These are phyloP conservation scores for Elsinoe fawcettii DNA, from an alignment of 2,329 filamentous ascomycete species.

Conservation along the genomic window DNA sequence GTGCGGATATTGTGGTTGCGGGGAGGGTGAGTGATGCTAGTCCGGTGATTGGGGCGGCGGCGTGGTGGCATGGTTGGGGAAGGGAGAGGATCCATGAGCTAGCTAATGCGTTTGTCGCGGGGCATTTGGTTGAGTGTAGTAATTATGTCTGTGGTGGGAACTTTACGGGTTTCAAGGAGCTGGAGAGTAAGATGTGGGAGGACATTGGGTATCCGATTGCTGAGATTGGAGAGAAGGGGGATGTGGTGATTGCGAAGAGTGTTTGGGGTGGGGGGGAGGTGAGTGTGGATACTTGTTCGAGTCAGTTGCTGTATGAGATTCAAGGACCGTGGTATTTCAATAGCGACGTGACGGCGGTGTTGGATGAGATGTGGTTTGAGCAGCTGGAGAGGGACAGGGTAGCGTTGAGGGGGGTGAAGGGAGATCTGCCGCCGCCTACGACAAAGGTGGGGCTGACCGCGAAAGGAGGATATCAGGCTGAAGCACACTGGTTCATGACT, in stretches of 20 bases:
- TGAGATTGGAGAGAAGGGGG: constrained; percentile 30
- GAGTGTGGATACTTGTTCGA: constrained; percentile 44
- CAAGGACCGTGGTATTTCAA: constrained; percentile 52
- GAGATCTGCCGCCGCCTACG: constrained; percentile 41
- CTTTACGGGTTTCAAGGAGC: constrained; percentile 38
- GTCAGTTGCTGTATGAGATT: constrained; percentile 49
- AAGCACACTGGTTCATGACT: constrained; percentile 38
- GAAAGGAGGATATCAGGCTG: constrained; percentile 41
- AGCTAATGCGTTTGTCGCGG: constrained; percentile 36
- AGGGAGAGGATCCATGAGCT: constrained; percentile 33
- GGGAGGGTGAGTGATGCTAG: constrained; percentile 39
- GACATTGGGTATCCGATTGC: constrained; percentile 32
- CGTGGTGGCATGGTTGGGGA: constrained; percentile 40
- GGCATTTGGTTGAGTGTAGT: constrained; percentile 39
- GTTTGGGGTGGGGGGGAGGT: constrained; percentile 30
- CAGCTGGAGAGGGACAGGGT: constrained; percentile 37
- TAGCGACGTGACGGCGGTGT: constrained; percentile 48
- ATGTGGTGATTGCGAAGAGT: constrained; percentile 34
- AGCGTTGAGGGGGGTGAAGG: constrained; percentile 39
- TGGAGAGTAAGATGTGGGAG: constrained; percentile 27
- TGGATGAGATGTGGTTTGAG: constrained; percentile 46
- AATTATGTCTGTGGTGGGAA: constrained; percentile 39
- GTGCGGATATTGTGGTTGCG: constrained; percentile 40
- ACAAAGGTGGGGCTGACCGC: constrained; percentile 45
- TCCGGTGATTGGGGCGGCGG: constrained; percentile 38